phyloP scores from a whole-genome alignment of 140 eudicot species.

The Cichorium intybus region DNA sequence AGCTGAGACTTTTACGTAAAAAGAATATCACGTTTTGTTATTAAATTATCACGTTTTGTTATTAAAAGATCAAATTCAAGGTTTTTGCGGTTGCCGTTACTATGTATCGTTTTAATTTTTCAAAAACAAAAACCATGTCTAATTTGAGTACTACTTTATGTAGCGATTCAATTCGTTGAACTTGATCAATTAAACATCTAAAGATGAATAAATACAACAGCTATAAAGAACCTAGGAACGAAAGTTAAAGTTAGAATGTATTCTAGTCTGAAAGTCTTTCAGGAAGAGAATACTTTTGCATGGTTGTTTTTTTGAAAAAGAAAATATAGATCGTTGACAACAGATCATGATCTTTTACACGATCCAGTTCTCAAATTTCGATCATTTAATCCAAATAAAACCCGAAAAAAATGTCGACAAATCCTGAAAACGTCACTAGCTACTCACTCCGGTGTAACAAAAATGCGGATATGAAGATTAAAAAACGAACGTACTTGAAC shows the following conservation, averaged over 20 bases:
- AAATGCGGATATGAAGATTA: neutral
- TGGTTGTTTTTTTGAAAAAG: neutral
- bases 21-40: too few species aligned
- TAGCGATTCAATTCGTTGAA: neutral
- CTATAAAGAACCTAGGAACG: neutral
- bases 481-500: constrained; percentile 41
- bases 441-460: neutral
- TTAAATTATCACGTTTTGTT: too few species aligned
- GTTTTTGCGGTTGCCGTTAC: too few species aligned
- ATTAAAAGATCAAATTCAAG: too few species aligned
- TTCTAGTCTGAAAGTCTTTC: neutral
- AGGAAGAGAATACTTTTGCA: constrained; percentile 2
- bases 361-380: neutral
- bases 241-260: constrained; percentile 4
- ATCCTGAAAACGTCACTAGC: neutral
- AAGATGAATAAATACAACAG: neutral
- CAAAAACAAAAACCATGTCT: too few species aligned
- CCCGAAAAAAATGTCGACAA: neutral
- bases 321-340: neutral
- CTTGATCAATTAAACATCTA: neutral
- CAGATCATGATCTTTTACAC: neutral
- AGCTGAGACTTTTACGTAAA: too few species aligned
- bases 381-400: neutral
- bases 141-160: too few species aligned
- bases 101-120: too few species aligned